Base-by-base conservation (phyloP, 805 yeast genomes). In the Pichia phayaonensis region DNA sequence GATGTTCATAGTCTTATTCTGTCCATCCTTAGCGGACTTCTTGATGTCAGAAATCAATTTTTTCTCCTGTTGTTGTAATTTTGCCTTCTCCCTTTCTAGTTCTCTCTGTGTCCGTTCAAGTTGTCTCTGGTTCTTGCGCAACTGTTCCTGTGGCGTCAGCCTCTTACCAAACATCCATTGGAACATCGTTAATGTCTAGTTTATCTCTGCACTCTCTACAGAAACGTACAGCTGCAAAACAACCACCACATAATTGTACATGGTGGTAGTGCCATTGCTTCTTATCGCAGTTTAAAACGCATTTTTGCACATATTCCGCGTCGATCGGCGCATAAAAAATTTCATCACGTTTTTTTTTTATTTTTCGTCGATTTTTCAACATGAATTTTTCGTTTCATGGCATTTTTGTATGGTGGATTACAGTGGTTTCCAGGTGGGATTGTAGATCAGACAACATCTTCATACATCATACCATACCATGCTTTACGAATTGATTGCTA, bases 91-190 rank as follows among this genome's bases (percentile, higher is more conserved):
- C 53, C 99, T 72, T 40, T 88, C 90, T 46, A 94, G 73, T 63
- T 94, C 99, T 46, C 99, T 75, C 67, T 90, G 97, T 0, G 98
- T 90, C 58, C 90, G 82, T 61, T 94, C 99, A 26, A 94, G 73
- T 7, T 97, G 95, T 50, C 99, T 73, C 72, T 95, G 99, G 69
- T 94, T 95, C 81, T 82, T 92, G 56, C 97, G 81, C 64, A 94
- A 79, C 66, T 90, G 78, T 70, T 94, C 99, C 65, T 90, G 97
- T 12, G 99, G 98, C 45, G 98, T 89, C 55, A 86, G 71, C 64
- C 84, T 80, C 75, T 89, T 87, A 11, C 99, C 99, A 70, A 94
- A 94, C 26, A 87, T 89, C 98, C 98, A 94, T 62, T 90, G 95
- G 57, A 94, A 79, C 59, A 84, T 66, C 20, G 3, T 8, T 2